Evolutionary conservation across 2,329 filamentous ascomycete species (phyloP).

Genomic region (Verticillium albo-atrum): DNA sequence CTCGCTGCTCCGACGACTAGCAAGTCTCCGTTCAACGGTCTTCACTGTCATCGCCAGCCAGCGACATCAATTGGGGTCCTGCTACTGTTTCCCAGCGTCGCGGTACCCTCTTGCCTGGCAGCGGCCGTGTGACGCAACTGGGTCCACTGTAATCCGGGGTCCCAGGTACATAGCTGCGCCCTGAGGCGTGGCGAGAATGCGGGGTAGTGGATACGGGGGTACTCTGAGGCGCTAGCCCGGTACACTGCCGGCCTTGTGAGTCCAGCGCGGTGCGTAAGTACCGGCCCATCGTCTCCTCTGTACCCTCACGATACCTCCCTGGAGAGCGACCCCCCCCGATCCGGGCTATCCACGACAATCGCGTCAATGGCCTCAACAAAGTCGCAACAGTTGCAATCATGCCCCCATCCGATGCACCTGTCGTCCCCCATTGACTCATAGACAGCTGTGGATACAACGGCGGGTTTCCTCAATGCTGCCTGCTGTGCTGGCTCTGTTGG

Average conservation of each 20-base stretch:
- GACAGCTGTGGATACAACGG: background rate
- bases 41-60: background rate
- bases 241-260: conserved; percentile 4
- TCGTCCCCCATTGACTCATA: background rate
- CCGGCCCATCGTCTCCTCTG: conserved; percentile 5
- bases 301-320: conserved; percentile 4
- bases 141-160: conserved; percentile 13
- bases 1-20: background rate
- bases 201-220: conserved; percentile 14
- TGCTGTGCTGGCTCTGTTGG: background rate
- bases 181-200: conserved; percentile 11
- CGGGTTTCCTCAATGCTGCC: background rate
- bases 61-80: background rate
- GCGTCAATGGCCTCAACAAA: background rate
- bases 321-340: too few species aligned
- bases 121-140: conserved; percentile 10
- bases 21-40: background rate
- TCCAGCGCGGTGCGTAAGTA: conserved; percentile 4
- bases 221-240: conserved; percentile 7
- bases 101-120: background rate
- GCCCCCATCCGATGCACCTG: background rate
- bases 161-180: conserved; percentile 10
- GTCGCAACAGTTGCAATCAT: background rate
- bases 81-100: background rate
- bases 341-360: background rate